Evolutionary conservation across 345 rosid species (phyloP).

Genomic region (Raphanus sativus): DNA sequence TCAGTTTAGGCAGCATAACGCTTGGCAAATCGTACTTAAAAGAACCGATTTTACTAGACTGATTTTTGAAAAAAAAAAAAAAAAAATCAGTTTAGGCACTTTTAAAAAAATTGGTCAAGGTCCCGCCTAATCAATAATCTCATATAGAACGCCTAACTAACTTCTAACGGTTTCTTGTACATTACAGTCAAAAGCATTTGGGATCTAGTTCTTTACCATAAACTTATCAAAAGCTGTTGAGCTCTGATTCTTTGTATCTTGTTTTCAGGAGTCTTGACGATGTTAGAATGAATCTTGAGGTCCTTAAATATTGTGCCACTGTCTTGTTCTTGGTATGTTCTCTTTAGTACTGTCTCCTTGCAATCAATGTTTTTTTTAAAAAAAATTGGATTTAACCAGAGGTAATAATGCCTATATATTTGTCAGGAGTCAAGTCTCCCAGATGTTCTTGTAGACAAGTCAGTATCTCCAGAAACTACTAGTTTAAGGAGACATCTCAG

Average conservation of each 20-base stretch:
- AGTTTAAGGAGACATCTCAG: conserved; percentile 56
- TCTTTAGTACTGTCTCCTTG: conserved; percentile 1
- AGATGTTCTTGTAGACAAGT: conserved; percentile 47
- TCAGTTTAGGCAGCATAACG: too few relatives aligned
- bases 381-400: neutral
- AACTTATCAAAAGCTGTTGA: neutral
- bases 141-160: too few relatives aligned
- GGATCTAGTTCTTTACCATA: neutral
- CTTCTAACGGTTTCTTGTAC: neutral
- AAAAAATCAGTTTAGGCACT: too few relatives aligned
- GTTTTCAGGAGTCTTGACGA: conserved; percentile 88
- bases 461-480: conserved; percentile 63
- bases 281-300: conserved; percentile 93
- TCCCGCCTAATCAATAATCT: neutral
- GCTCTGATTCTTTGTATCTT: conserved; percentile 8
- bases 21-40: too few relatives aligned
- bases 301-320: conserved; percentile 83
- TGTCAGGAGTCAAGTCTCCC: conserved; percentile 84
- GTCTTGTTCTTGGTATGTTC: conserved; percentile 78
- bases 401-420: conserved; percentile 5
- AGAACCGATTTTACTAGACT: too few relatives aligned
- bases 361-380: neutral
- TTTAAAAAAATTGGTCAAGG: too few relatives aligned
- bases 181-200: neutral
- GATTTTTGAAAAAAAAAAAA: too few relatives aligned